Conservation (phyloP, 441 rosid genomes). For the Arabidopsis lyrata region DNA sequence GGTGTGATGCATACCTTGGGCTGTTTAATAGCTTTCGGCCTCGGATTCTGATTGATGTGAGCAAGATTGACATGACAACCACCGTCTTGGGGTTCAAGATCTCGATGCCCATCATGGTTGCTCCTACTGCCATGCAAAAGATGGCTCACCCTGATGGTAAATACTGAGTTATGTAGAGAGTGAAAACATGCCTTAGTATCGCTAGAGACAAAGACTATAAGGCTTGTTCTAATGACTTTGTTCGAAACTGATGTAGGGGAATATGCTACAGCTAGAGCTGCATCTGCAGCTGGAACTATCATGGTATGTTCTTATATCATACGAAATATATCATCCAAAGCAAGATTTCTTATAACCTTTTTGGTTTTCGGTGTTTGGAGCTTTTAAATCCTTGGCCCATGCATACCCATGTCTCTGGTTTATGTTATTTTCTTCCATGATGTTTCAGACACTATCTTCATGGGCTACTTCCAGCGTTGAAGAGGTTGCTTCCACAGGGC, state of each 20-base stretch:
- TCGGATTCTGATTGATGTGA: conserved; percentile 88
- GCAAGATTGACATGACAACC: conserved; percentile 81
- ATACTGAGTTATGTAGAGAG: conserved; percentile 1
- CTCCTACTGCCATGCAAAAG: conserved; percentile 96
- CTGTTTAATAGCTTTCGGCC: conserved; percentile 77
- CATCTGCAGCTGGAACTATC: conserved; percentile 86
- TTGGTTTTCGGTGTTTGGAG: neutral
- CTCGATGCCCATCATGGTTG: conserved; percentile 98
- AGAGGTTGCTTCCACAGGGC: conserved; percentile 96
- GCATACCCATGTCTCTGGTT: conserved; percentile 6
- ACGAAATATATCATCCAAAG: neutral
- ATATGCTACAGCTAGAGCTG: conserved; percentile 92
- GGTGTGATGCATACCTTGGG: conserved; percentile 8
- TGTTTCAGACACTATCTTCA: conserved; percentile 80
- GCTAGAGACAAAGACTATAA: neutral
- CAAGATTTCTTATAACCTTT: neutral
- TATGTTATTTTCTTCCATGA: conserved; percentile 15
- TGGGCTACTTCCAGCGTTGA: conserved; percentile 97
- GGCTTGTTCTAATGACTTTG: conserved; percentile 20
- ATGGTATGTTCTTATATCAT: conserved; percentile 59
- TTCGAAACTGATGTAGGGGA: conserved; percentile 65
- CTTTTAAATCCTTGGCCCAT: neutral
- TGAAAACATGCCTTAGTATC: neutral
- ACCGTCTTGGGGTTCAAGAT: conserved; percentile 90
- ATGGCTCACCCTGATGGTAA: conserved; percentile 99